Base-by-base conservation (phyloP, 2,329 filamentous ascomycete genomes). In the Verticillium longisporum region DNA sequence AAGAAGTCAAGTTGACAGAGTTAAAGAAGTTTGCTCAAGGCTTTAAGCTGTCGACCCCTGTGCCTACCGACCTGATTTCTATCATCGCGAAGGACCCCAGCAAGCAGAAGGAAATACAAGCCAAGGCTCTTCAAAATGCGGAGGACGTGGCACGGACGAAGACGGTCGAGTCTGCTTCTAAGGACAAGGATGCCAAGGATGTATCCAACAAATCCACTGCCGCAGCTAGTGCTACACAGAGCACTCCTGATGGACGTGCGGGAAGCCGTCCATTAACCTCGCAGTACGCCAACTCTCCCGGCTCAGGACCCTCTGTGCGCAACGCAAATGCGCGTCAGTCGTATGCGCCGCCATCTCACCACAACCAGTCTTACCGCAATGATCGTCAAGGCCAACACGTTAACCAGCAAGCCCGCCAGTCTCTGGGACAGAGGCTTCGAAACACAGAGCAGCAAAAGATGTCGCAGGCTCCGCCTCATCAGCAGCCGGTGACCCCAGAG, bases 61-160 rank as follows among this genome's bases (percentile, higher is more conserved):
- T 99, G 11, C 95, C 95, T 1, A 88, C 85, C 58, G 95, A 99
- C 74, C 78, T 99, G 38, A 92, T 99, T 33, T 89, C 91, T 1
- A 99, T 99, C 66, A 89, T 99, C 63, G 94, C 95, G 62, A 99
- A 98, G 73, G 95, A 99, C 71, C 92, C 92, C n/a, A 83, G 80
- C 55, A 99, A 97, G 78, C 95, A 98, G 75, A 88, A 92, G 69
- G 87, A 93, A 71, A 98, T 99, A 65, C 89, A 97, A 70, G 89
- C 92, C 68, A 96, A 93, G 74, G 92, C 92, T 1, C 86, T 91
- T 63, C 85, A 87, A 70, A 89, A 94, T 66, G 88, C 87, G 2
- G 87, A 91, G 64, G 84, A 87, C 64, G 74, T 83, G n/a, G 73
- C 75, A 7, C 78, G 68, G 68, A 77, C 69, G 72, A 86, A 77